phyloP scores from a whole-genome alignment of 495 filamentous ascomycete species.

The Astrothelium macrocarpum region DNA sequence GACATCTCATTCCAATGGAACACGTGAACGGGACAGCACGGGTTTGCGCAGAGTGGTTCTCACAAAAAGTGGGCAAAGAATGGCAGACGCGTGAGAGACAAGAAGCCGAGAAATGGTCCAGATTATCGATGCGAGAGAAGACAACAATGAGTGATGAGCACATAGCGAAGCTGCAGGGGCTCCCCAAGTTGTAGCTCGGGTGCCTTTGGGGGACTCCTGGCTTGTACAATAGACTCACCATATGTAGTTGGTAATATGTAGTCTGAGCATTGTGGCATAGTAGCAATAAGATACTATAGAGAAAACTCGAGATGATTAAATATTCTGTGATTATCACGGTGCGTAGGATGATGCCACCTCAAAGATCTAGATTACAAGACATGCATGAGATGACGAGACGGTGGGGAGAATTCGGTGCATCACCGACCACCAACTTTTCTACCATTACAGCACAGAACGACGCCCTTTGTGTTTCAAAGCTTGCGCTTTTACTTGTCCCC shows the following conservation, averaged over 20 bases:
- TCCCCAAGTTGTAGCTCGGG: too few relatives aligned
- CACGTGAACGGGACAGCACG: slow-evolving; percentile 15
- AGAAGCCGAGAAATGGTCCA: not conserved
- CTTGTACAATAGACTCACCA: not conserved
- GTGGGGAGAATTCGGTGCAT: slow-evolving; percentile 1
- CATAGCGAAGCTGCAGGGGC: not conserved
- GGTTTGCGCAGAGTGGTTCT: slow-evolving; percentile 25
- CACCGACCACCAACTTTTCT: not conserved
- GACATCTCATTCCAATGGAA: slow-evolving; percentile 65
- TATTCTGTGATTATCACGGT: not conserved
- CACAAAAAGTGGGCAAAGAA: not conserved
- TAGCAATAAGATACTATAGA: too few relatives aligned
- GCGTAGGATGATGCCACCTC: not conserved
- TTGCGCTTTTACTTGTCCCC: not conserved
- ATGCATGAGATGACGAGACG: not conserved
- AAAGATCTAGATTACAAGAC: not conserved
- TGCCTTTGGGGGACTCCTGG: not conserved
- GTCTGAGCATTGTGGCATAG: too few relatives aligned
- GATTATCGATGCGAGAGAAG: not conserved
- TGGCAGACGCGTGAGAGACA: not conserved
- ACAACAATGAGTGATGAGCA: slow-evolving; percentile 3
- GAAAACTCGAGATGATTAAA: too few relatives aligned
- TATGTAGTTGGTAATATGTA: too few relatives aligned
- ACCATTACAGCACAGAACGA: not conserved
- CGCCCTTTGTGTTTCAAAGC: not conserved